Evolutionary conservation across 179 eudicot species (phyloP).

Genomic region (Carnegiea gigantea): DNA sequence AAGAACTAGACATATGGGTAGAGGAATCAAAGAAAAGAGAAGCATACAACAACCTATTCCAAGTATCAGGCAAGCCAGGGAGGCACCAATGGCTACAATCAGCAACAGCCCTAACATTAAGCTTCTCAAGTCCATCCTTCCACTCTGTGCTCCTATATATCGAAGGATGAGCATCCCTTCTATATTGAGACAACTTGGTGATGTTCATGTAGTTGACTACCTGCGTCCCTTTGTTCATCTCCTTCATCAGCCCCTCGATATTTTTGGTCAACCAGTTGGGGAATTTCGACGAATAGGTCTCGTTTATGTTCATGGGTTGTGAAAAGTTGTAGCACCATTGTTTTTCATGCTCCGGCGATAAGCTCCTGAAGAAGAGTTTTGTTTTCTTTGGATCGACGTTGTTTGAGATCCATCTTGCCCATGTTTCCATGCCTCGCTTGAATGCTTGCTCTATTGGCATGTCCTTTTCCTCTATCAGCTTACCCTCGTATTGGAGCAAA

Average conservation of each 20-base stretch:
- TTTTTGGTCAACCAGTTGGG: constrained; percentile 19
- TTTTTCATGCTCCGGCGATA: constrained; percentile 18
- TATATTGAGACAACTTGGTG: constrained; percentile 24
- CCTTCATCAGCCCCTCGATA: constrained; percentile 9
- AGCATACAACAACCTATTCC: constrained; percentile 35
- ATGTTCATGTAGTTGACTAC: constrained; percentile 24
- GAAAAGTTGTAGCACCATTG: constrained; percentile 24
- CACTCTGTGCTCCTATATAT: constrained; percentile 9
- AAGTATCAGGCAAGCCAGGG: constrained; percentile 36
- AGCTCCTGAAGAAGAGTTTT: constrained; percentile 25
- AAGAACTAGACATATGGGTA: not conserved
- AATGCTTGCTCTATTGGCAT: constrained; percentile 26
- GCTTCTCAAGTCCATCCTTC: constrained; percentile 7
- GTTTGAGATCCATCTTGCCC: constrained; percentile 26
- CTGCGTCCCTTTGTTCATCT: not conserved
- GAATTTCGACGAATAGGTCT: not conserved
- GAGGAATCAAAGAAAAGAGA: constrained; percentile 27
- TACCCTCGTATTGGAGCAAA: constrained; percentile 19
- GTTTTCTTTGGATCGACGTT: constrained; percentile 28
- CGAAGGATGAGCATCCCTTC: constrained; percentile 29
- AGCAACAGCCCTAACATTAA: not conserved
- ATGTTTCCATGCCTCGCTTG: constrained; percentile 21
- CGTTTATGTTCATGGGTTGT: constrained; percentile 21
- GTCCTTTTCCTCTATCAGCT: constrained; percentile 10
- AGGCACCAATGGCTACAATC: constrained; percentile 41